Conservation (phyloP, 1,284 basidiomycete species). For the Ustilago crameri region DNA sequence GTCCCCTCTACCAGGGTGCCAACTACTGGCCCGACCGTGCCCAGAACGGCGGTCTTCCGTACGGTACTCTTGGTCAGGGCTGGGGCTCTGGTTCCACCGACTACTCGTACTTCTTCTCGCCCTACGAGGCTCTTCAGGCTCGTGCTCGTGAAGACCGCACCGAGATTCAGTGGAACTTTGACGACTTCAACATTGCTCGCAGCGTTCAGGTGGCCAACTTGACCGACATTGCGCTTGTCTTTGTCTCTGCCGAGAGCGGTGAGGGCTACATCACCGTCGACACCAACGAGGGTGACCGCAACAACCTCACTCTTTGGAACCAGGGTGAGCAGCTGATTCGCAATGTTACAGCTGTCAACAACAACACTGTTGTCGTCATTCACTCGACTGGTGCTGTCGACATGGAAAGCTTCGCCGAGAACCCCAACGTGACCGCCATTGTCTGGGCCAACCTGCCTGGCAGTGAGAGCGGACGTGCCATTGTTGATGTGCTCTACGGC, state of each 20-base stretch:
- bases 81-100: slow-evolving; percentile 76
- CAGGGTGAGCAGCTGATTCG: slow-evolving; percentile 73
- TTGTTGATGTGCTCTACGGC: slow-evolving; percentile 58
- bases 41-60: slow-evolving; percentile 69
- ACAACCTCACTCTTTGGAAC: slow-evolving; percentile 83
- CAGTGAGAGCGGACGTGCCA: slow-evolving; percentile 52
- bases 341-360: slow-evolving; percentile 51
- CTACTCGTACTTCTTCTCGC: slow-evolving; percentile 71
- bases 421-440: slow-evolving; percentile 63
- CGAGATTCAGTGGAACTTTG: slow-evolving; percentile 71
- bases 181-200: slow-evolving; percentile 72
- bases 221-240: slow-evolving; percentile 73
- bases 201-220: slow-evolving; percentile 53
- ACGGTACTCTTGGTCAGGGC: slow-evolving; percentile 81
- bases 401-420: slow-evolving; percentile 54
- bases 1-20: slow-evolving; percentile 76
- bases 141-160: slow-evolving; percentile 73
- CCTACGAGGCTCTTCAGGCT: slow-evolving; percentile 77
- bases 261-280: slow-evolving; percentile 70
- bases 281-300: slow-evolving; percentile 74
- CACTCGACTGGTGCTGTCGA: slow-evolving; percentile 53
- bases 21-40: slow-evolving; percentile 76
- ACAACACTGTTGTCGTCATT: slow-evolving; percentile 62
- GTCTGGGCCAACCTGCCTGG: slow-evolving; percentile 56
- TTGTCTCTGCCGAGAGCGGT: slow-evolving; percentile 70